These are phyloP conservation scores for Blepharisma japonicum DNA, from an alignment of 73 alveolate genomes.

Conservation along the genomic window DNA sequence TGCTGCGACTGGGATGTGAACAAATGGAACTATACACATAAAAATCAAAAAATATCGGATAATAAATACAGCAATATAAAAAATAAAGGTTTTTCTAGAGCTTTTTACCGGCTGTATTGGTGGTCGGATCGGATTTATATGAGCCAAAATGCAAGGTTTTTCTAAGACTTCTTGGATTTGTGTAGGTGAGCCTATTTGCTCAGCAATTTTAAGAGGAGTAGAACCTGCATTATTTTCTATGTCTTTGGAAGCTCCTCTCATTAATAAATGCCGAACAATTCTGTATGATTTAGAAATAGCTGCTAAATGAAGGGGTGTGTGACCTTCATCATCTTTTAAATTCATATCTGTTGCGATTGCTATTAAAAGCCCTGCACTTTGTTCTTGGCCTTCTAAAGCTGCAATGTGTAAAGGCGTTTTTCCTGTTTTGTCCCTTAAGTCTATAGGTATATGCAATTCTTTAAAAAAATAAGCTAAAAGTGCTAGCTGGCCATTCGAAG, in stretches of 20 bases:
- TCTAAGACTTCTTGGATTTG: slow-evolving; percentile 16
- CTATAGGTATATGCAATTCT: slow-evolving; percentile 5
- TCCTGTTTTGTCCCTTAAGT: slow-evolving; percentile 26
- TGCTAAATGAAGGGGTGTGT: slow-evolving; percentile 36
- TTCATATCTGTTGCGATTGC: slow-evolving; percentile 28
- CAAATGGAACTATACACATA: not conserved
- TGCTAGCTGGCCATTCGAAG: not conserved
- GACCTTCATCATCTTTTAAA: slow-evolving; percentile 31
- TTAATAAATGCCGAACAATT: not conserved
- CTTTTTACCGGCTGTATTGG: slow-evolving; percentile 10
- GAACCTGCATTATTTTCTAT: not conserved
- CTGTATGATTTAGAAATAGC: not conserved
- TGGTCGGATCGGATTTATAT: not conserved
- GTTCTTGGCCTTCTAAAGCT: slow-evolving; percentile 29
- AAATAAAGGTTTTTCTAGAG: not conserved
- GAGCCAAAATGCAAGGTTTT: not conserved
- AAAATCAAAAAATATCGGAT: not conserved
- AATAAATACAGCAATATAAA: not conserved
- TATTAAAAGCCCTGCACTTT: not conserved
- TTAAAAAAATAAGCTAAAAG: not conserved
- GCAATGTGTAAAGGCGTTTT: slow-evolving; percentile 40
- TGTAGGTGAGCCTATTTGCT: not conserved
- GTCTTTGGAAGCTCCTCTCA: slow-evolving; percentile 15
- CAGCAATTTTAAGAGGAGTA: slow-evolving; percentile 24
- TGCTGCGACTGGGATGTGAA: not conserved